Percentiles rank a stretch among this genome's conserved stretches.
Evolutionary conservation across 306 rosid genomes (phyloP).

Genomic region (Notholithocarpus densiflorus): DNA sequence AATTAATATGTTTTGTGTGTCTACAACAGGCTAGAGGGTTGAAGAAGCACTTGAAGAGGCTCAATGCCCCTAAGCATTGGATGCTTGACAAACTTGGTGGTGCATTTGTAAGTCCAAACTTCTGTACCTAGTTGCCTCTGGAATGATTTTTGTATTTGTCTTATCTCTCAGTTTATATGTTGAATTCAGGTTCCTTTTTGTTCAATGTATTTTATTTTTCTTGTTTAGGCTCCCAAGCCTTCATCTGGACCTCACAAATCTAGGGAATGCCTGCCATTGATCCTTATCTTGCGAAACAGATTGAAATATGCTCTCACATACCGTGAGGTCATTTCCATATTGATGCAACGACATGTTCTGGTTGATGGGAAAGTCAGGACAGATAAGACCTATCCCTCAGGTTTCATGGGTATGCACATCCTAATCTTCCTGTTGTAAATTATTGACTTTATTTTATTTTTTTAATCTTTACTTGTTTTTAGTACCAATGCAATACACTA

Average conservation of each 20-base stretch:
- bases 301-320: slow-evolving; percentile 76
- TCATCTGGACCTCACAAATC: slow-evolving; percentile 93
- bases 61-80: slow-evolving; percentile 51
- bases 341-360: slow-evolving; percentile 79
- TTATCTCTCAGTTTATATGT: background rate
- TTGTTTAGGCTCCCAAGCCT: slow-evolving; percentile 71
- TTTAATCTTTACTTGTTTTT: background rate
- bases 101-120: slow-evolving; percentile 37
- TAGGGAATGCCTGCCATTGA: slow-evolving; percentile 78
- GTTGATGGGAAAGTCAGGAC: slow-evolving; percentile 88
- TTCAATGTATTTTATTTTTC: background rate
- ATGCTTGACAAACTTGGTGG: slow-evolving; percentile 52
- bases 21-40: slow-evolving; percentile 38
- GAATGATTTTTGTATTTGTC: background rate
- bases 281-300: slow-evolving; percentile 60
- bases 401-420: slow-evolving; percentile 71
- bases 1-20: background rate
- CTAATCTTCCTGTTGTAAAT: background rate
- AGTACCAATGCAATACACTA: background rate
- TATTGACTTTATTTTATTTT: background rate
- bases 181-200: background rate
- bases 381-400: slow-evolving; percentile 78
- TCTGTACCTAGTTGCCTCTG: background rate
- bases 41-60: slow-evolving; percentile 53
- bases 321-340: slow-evolving; percentile 72